Base-by-base conservation (phyloP, 768 basidiomycete species). In the Lactarius pseudohatsudake region DNA sequence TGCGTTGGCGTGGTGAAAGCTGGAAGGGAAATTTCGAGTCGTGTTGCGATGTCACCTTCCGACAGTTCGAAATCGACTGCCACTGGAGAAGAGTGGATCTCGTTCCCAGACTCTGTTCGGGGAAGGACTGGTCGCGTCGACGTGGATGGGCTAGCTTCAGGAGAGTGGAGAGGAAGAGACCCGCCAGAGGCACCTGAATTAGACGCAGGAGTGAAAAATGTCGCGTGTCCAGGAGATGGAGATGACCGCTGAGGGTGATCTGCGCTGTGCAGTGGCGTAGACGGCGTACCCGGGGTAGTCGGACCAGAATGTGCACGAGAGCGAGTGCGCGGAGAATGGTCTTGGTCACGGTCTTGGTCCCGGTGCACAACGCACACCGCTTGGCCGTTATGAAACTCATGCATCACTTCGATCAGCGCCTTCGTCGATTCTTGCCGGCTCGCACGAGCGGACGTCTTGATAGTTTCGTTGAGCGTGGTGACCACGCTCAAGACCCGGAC, bases 401-500 rank as follows among this genome's bases (percentile, higher is more conserved):
- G 90, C 69, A 84, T 87, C 41, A 80, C 77, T 45, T 82, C 84
- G 6, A 84, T 82, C 43, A 92, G 84, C 40, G 84, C 75, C 43
- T 88, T 82, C 4, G 82, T 85, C 47, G 84, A 81, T 63, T 90
- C 87, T 72, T 89, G 87, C 38, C 76, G 73, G 9, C 85, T 83
- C 16, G 81, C 76, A 43, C 86, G 83, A 28, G 77, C 77, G 69
- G 81, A 80, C 1, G 91, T 73, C 75, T 88, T 92, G 1, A 85
- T 85, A 3, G 84, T 84, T 76, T 98, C 94, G 67, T 87, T 85
- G 56, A 98, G 79, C 9, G 85, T 81, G 4, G 89, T 91, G 22
- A 80, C 76, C 28, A 96, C 83, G 56, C 77, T 82, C 6, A 86
- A 76, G 20, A 98, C 88, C 56, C 81, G 79, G 6, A 90, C 88